Conservation (phyloP, 768 basidiomycete genomes). For the Russula earlei region DNA sequence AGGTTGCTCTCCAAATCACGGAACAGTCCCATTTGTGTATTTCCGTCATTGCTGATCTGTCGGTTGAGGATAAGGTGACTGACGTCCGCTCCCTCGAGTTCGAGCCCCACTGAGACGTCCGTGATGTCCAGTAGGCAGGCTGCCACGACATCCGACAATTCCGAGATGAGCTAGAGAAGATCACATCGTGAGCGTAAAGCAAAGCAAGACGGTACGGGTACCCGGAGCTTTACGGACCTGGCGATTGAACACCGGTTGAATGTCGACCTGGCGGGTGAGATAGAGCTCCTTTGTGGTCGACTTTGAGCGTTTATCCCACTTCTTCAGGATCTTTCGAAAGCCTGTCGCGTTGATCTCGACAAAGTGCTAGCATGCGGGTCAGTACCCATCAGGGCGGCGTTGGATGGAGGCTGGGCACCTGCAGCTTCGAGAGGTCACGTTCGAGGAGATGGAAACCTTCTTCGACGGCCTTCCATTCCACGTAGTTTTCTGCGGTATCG, state of each 20-base stretch:
- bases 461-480: constrained; percentile 93
- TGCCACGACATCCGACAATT: constrained; percentile 87
- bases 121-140: constrained; percentile 73
- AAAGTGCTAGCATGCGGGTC: constrained; percentile 56
- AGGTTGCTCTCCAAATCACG: constrained; percentile 86
- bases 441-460: constrained; percentile 94
- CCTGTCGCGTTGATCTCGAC: constrained; percentile 96
- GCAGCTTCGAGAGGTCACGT: constrained; percentile 87
- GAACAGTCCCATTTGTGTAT: constrained; percentile 59
- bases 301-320: constrained; percentile 95
- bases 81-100: constrained; percentile 69
- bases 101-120: constrained; percentile 63
- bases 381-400: constrained; percentile 15
- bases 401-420: constrained; percentile 42
- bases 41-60: constrained; percentile 57
- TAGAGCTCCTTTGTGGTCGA: constrained; percentile 96
- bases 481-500: constrained; percentile 51
- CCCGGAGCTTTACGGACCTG: constrained; percentile 45
- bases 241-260: constrained; percentile 97
- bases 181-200: neutral
- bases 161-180: constrained; percentile 70
- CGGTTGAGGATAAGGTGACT: constrained; percentile 62
- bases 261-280: constrained; percentile 90
- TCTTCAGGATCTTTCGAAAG: constrained; percentile 95
- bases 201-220: neutral